Percentiles rank a stretch among this genome's conserved stretches.
Conservation (phyloP, 2,329 filamentous ascomycete genomes). For the Fusarium bulbicola region DNA sequence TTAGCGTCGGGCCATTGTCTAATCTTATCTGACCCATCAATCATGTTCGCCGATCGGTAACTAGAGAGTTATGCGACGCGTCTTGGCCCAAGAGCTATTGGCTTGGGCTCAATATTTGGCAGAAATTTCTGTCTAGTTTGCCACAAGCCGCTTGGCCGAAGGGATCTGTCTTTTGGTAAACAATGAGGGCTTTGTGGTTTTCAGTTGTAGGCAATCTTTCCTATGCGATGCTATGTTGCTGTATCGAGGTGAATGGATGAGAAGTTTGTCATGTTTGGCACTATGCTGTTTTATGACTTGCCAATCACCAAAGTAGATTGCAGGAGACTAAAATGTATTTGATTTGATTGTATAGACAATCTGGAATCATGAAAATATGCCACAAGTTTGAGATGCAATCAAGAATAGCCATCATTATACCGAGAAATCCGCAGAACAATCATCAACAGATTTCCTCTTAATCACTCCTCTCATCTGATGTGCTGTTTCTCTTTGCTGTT, state of each 20-base stretch:
- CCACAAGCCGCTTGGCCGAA: background rate
- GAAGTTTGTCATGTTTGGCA: background rate
- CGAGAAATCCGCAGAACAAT: background rate
- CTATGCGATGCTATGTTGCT: background rate
- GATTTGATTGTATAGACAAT: rapidly evolving
- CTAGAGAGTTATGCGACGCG: background rate
- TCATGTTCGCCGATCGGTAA: background rate
- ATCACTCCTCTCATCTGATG: rapidly evolving
- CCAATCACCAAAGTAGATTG: rapidly evolving
- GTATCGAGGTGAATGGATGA: background rate
- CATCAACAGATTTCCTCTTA: too few relatives aligned
- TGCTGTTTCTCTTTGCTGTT: rapidly evolving
- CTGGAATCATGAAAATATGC: rapidly evolving
- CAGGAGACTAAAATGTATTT: rapidly evolving
- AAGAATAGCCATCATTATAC: background rate
- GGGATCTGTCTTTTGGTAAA: rapidly evolving
- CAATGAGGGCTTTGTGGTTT: rapidly evolving
- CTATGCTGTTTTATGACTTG: rapidly evolving
- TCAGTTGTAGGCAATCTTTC: background rate
- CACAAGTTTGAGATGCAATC: rapidly evolving
- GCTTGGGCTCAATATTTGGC: background rate
- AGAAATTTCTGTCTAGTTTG: background rate
- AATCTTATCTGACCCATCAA: slow-evolving; percentile 22
- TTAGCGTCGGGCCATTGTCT: background rate
- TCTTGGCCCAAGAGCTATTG: background rate